These are phyloP conservation scores for Neoascochyta sp. DNA, from an alignment of 2,329 filamentous ascomycete species.

Conservation along the genomic window DNA sequence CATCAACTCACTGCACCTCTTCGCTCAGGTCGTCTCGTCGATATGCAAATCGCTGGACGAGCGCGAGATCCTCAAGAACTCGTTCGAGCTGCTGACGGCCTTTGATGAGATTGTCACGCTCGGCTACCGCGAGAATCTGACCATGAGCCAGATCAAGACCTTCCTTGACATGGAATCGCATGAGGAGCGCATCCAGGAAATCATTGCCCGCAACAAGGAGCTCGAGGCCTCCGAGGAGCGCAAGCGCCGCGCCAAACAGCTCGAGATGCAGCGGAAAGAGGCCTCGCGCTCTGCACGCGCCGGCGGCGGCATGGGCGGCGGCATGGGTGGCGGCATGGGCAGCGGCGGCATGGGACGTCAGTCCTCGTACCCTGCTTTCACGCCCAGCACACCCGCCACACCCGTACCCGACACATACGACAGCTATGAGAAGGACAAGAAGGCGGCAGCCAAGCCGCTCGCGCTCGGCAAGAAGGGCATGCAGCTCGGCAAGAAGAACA, in stretches of 20 bases:
- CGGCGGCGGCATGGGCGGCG: constrained; percentile 22
- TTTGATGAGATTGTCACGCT: constrained; percentile 97
- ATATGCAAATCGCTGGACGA: constrained; percentile 96
- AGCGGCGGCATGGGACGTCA: constrained; percentile 58
- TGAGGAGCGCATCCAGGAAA: constrained; percentile 95
- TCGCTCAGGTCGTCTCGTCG: constrained; percentile 93
- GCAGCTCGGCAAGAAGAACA: constrained; percentile 98
- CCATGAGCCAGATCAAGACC: constrained; percentile 95
- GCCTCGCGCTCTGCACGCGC: constrained; percentile 70
- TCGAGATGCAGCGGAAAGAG: constrained; percentile 98
- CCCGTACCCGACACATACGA: constrained; percentile 76
- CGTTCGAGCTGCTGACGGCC: constrained; percentile 91
- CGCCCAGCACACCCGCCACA: constrained; percentile 68
- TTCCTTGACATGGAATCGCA: constrained; percentile 99
- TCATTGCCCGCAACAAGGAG: constrained; percentile 78
- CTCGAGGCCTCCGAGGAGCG: constrained; percentile 96
- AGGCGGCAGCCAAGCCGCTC: constrained; percentile 72
- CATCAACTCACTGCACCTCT: constrained; percentile 96
- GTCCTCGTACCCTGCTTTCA: constrained; percentile 85
- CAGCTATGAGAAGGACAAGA: constrained; percentile 97
- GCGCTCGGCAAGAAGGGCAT: constrained; percentile 92
- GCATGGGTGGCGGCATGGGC: constrained; percentile 29
- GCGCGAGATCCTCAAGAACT: constrained; percentile 89
- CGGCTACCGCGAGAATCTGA: constrained; percentile 94
- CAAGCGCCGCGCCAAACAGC: constrained; percentile 96